phyloP scores from a whole-genome alignment of 1,284 basidiomycete species.

The Trichosporon faecale region DNA sequence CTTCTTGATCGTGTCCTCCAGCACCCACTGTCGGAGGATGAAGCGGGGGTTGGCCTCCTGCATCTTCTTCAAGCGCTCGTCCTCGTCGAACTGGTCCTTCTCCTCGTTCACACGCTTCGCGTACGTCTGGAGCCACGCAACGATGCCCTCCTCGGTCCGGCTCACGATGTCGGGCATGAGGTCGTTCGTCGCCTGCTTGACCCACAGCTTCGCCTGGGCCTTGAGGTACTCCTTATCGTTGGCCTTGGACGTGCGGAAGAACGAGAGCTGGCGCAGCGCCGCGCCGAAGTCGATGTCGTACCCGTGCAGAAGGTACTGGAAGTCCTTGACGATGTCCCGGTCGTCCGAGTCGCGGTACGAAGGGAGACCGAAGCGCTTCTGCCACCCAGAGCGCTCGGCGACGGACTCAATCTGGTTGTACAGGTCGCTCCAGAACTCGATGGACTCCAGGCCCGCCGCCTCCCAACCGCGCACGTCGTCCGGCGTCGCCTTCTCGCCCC shows the following conservation, averaged over 20 bases:
- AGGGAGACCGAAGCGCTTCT: constrained; percentile 72
- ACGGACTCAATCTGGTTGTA: constrained; percentile 59
- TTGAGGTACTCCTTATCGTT: constrained; percentile 46
- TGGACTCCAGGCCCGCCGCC: constrained; percentile 57
- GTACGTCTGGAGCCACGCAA: constrained; percentile 67
- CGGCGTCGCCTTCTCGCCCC: constrained; percentile 63
- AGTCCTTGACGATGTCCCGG: constrained; percentile 60
- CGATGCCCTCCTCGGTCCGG: constrained; percentile 56
- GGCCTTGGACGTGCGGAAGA: constrained; percentile 60
- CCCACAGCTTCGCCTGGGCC: constrained; percentile 57
- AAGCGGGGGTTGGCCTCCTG: constrained; percentile 72
- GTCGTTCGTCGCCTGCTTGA: constrained; percentile 54
- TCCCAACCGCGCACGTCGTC: constrained; percentile 66
- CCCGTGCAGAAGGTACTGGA: constrained; percentile 66
- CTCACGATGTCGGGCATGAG: constrained; percentile 56
- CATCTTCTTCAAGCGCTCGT: constrained; percentile 45
- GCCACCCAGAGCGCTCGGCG: constrained; percentile 66
- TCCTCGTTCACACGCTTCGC: constrained; percentile 59
- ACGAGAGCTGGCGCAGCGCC: constrained; percentile 68
- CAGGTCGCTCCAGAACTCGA: constrained; percentile 56
- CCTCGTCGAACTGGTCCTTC: constrained; percentile 24
- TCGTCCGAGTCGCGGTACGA: constrained; percentile 58
- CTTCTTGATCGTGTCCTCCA: constrained; percentile 79
- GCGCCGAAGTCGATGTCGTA: constrained; percentile 77
- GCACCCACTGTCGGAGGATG: constrained; percentile 84